phyloP scores from a whole-genome alignment of 2,329 filamentous ascomycete genomes.

The Ophiostoma australiae region DNA sequence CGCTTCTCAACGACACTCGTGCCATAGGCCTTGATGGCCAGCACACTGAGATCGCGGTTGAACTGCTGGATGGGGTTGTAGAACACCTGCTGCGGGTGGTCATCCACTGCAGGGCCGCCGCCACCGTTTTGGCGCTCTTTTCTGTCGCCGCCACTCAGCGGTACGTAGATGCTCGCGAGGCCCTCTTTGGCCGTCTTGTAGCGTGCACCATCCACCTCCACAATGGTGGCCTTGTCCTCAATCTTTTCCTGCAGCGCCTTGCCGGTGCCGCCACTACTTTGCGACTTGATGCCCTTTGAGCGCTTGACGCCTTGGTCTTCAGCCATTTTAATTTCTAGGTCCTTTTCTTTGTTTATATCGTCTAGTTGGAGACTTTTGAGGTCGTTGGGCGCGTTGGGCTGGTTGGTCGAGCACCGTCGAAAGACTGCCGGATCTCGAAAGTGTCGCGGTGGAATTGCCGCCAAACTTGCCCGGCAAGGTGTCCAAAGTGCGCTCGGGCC shows the following conservation, averaged over 20 bases:
- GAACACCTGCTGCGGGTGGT: slow-evolving; percentile 74
- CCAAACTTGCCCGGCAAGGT: background rate
- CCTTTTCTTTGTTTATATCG: background rate
- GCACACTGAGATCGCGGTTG: slow-evolving; percentile 89
- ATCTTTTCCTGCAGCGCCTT: background rate
- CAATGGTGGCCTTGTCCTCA: slow-evolving; percentile 9
- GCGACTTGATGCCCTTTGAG: slow-evolving; percentile 11
- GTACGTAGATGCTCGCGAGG: slow-evolving; percentile 51
- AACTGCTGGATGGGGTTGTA: slow-evolving; percentile 99
- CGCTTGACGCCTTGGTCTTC: slow-evolving; percentile 12
- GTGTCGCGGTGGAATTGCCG: background rate
- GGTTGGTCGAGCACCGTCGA: background rate
- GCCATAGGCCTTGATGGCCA: slow-evolving; percentile 86
- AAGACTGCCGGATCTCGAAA: background rate
- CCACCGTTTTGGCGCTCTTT: slow-evolving; percentile 29
- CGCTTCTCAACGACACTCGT: slow-evolving; percentile 54
- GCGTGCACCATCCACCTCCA: slow-evolving; percentile 40
- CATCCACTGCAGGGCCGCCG: slow-evolving; percentile 46
- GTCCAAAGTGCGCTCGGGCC: background rate
- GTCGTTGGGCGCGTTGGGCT: background rate
- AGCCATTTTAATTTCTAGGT: background rate
- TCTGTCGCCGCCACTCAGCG: slow-evolving; percentile 40
- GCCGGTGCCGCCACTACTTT: slow-evolving; percentile 5
- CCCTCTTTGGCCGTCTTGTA: slow-evolving; percentile 53
- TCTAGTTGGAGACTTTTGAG: background rate